Base-by-base conservation (phyloP, 1,284 basidiomycete species). In the Marasmius tenuissimus region DNA sequence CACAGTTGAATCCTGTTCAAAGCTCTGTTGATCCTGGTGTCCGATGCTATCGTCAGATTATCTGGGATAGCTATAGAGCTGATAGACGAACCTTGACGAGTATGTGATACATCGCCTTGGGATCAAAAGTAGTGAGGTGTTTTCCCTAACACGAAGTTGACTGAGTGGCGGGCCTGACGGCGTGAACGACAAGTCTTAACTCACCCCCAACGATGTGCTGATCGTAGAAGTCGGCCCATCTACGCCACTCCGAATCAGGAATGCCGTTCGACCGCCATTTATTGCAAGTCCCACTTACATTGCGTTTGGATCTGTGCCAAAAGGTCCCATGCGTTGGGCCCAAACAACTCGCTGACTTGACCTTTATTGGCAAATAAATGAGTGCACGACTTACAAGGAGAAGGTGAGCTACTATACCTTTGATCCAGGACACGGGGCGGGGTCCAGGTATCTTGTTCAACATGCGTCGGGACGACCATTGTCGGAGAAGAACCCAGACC, bases 91-190 rank as follows among this genome's bases (percentile, higher is more conserved):
- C 69, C n/a, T n/a, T n/a, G n/a, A n/a, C n/a, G n/a, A n/a, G n/a
- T n/a, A n/a, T n/a, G n/a, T n/a, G n/a, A n/a, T 76, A 70, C 55
- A 76, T 51, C 3, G 74, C 74, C 61, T 70, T 71, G 10, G 75
- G 72, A 55, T 76, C 75, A 20, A 70, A 73, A 1, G 69, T 67
- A 45, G 71, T 68, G 20, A 74, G 60, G 53, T 66, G 62, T 45
- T 68, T 71, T 38, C 68, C 67, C 72, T 75, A 16, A 9, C 8
- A 11, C 5, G 14, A 4, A 27, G 14, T 2, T 9, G 16, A 14
- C 45, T 20, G 27, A 27, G 10, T 47, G 35, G 11, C 6, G 4
- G 16, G 20, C 9, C 9, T 64, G 20, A 63, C 16, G 40, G 39
- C 56, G 37, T 22, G 9, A 22, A n/a, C n/a, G 34, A 18, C n/a